Evolutionary conservation across 805 yeast genomes (phyloP), one percentile per base, ranked within the genome.

Genomic region (Nematodospora valgi): DNA sequence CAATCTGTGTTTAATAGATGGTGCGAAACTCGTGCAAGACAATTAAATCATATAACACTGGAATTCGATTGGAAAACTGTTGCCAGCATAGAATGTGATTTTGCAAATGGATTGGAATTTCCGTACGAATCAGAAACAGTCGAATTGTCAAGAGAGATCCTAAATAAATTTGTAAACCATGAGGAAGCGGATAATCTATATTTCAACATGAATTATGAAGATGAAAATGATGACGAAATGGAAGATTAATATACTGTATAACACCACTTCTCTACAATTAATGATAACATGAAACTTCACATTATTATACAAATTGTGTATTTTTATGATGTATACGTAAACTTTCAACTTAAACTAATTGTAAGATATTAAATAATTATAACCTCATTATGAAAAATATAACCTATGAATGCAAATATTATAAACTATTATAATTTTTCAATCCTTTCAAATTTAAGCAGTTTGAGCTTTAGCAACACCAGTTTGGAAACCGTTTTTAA

Each of bases 401-500:
- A n/a, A n/a, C n/a, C n/a, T n/a, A n/a, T n/a, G n/a, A n/a, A n/a
- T n/a, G n/a, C n/a, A n/a, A n/a, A n/a, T n/a, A n/a, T n/a, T n/a
- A n/a, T n/a, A n/a, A n/a, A n/a, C n/a, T n/a, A n/a, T n/a, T n/a
- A 25, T 19, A 29, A n/a, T 13, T 23, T 6, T 21, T 29, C 20
- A 30, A 23, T 23, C 12, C 13, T 13, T 13, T 18, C 20, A 9
- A 49, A 59, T 59, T 72, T 78, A 77, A 62, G 78, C 81, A 54
- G 82, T 64, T 68, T 73, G 73, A 59, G 83, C 72, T 72, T 76
- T 70, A 57, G 81, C 79, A 56, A 71, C 76, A 70, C 88, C 86
- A 61, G 95, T 68, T 74, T 86, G 96, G 96, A 93, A 93, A 70
- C 88, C 95, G 82, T 91, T 91, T 86, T 89, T 86, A 86, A 91